Base-by-base conservation (phyloP, 1,284 basidiomycete genomes). In the Boletus mariae region DNA sequence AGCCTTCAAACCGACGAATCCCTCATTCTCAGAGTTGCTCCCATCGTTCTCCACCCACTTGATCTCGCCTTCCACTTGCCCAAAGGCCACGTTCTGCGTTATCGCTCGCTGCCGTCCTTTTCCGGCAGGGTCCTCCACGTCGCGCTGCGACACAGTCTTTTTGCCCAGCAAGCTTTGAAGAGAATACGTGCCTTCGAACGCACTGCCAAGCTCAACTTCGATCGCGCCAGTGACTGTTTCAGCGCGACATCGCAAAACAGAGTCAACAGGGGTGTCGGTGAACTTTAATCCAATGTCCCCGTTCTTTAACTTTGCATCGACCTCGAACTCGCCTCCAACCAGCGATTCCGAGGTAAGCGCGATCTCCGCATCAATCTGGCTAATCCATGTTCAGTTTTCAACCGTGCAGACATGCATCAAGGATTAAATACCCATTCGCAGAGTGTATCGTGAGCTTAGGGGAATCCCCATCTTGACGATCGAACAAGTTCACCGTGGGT, bases 171-270 rank as follows among this genome's bases (percentile, higher is more conserved):
- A 50, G 10, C 64, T 59, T 29, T 71, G 68, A 45, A 74, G 58
- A 17, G 57, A 57, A 62, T 78, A 78, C 2, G 53, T 53, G 15
- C 77, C 81, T 55, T 82, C 76, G 55, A 70, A 80, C 2, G 77
- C 70, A 34, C 61, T 51, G 49, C 74, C 69, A 5, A 79, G 67
- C 32, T 56, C 45, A 10, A 74, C 69, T 20, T 59, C 47, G 2
- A 72, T 66, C 1, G 58, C 65, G 5, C 66, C 65, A 29, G 73
- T 61, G 4, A 69, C 59, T 29, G 76, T 72, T 29, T 55, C 56
- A 11, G 69, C 73, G 1, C 59, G 51, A 31, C 49, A 75, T 57
- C 51, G 58, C 34, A 80, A 67, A n/a, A 61, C 52, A 12, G 74
- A 76, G 54, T 73, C 67, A 26, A 74, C 57, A 2, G 81, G 78